Conservation (phyloP, 768 basidiomycete genomes). For the Phanerochaete carnosa region DNA sequence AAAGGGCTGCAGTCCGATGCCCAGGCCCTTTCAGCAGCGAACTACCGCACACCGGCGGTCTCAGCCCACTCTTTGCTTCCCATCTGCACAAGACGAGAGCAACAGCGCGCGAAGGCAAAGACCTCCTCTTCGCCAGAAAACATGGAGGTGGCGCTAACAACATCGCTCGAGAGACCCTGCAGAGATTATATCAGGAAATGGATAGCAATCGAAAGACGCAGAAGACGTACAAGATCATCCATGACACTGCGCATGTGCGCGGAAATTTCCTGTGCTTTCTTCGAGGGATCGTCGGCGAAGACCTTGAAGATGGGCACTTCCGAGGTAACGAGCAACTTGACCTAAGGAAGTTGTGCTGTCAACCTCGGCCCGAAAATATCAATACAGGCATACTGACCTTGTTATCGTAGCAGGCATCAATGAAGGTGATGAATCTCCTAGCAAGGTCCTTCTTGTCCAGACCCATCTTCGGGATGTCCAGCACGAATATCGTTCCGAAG, state of each 20-base stretch:
- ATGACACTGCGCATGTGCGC: constrained; percentile 92
- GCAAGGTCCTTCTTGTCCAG: constrained; percentile 87
- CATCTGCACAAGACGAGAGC: constrained; percentile 84
- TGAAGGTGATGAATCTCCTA: constrained; percentile 94
- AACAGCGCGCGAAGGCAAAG: constrained; percentile 95
- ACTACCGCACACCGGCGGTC: constrained; percentile 30
- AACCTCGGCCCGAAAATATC: constrained; percentile 65
- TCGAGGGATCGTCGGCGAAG: constrained; percentile 68
- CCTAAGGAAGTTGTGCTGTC: constrained; percentile 40
- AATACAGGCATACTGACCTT: constrained; percentile 90
- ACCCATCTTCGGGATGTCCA: constrained; percentile 86
- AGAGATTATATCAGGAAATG: constrained; percentile 4
- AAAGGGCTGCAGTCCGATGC: too few relatives aligned
- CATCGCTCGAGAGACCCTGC: constrained; percentile 75
- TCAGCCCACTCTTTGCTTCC: constrained; percentile 86
- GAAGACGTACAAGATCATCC: constrained; percentile 82
- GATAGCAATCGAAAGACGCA: constrained; percentile 4
- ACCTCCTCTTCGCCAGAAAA: constrained; percentile 97
- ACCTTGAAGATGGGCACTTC: constrained; percentile 89
- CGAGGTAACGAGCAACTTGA: constrained; percentile 88
- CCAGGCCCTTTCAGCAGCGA: background rate
- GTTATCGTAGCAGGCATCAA: constrained; percentile 95
- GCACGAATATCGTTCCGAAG: constrained; percentile 85
- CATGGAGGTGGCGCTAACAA: constrained; percentile 81
- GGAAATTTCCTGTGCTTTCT: constrained; percentile 43